A percentile compares a stretch with the other conserved stretches of the same genome.
Evolutionary conservation across 768 basidiomycete genomes (phyloP).

Genomic region (Tricholoma sp.): DNA sequence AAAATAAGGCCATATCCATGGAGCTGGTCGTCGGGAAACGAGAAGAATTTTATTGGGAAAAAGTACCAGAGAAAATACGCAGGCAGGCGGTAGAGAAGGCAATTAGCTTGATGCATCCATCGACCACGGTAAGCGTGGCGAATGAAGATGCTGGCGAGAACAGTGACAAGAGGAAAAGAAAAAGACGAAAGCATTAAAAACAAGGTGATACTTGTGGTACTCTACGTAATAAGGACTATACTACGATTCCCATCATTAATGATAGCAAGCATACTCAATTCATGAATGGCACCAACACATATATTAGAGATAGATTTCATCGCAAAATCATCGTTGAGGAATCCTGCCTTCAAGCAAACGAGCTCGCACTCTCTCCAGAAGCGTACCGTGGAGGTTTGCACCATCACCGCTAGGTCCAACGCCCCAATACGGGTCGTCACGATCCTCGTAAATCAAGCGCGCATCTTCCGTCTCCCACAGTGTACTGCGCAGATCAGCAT

Average conservation of each 20-base stretch:
- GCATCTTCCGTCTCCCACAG: slow-evolving; percentile 51
- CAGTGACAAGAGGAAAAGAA: slow-evolving; percentile 6
- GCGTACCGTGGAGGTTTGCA: slow-evolving; percentile 58
- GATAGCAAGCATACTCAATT: neutral
- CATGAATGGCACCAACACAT: neutral
- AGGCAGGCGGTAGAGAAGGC: slow-evolving; percentile 38
- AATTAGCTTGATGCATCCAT: slow-evolving; percentile 2
- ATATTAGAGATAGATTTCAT: neutral
- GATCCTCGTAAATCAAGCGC: slow-evolving; percentile 49
- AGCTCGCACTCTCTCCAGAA: slow-evolving; percentile 52
- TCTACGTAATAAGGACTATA: neutral
- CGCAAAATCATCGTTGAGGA: slow-evolving; percentile 25
- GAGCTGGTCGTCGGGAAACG: slow-evolving; percentile 59
- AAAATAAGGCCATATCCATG: slow-evolving; percentile 27
- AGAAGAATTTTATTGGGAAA: slow-evolving; percentile 76
- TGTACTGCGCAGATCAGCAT: slow-evolving; percentile 47
- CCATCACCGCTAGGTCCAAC: slow-evolving; percentile 43
- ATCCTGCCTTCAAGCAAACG: slow-evolving; percentile 27
- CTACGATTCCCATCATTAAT: neutral
- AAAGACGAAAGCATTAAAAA: slow-evolving; percentile 6
- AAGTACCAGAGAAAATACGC: slow-evolving; percentile 70
- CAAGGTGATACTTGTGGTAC: neutral
- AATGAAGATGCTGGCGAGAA: neutral
- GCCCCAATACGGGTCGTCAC: slow-evolving; percentile 64
- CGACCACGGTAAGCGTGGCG: neutral